These are phyloP conservation scores for Schizothecium vesticola DNA, from an alignment of 495 filamentous ascomycete species.

Conservation along the genomic window DNA sequence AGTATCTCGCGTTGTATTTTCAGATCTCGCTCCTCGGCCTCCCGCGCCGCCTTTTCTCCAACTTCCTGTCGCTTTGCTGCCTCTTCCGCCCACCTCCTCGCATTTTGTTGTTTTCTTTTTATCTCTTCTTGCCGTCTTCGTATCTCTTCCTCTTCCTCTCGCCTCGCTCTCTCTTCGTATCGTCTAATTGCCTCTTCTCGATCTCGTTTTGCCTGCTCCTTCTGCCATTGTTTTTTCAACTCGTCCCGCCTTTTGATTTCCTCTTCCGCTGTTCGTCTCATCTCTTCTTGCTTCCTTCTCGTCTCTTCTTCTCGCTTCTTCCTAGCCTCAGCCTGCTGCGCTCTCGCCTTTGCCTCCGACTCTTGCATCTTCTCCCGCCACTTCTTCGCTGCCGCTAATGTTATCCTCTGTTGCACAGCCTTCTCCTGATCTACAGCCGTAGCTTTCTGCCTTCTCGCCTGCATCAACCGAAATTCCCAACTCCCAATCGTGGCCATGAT, in stretches of 20 bases:
- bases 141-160: no score
- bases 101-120: no score
- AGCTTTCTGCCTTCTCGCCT: background rate
- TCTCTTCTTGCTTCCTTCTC: background rate
- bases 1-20: background rate
- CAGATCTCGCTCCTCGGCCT: background rate
- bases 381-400: background rate
- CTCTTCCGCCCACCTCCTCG: no score
- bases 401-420: background rate
- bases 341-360: background rate
- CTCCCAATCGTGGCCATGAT: background rate
- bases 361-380: background rate
- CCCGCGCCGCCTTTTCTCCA: background rate
- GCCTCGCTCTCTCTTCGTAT: background rate
- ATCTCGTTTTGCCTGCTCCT: background rate
- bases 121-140: no score
- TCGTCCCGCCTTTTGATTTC: background rate
- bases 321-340: background rate
- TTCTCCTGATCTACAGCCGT: background rate
- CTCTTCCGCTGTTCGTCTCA: background rate
- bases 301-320: background rate
- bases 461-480: background rate
- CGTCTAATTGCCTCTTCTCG: background rate
- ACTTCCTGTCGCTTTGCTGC: no score
- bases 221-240: background rate